These are phyloP conservation scores for Pythium aristosporum DNA, from an alignment of 352 stramenopile genomes.

Conservation along the genomic window DNA sequence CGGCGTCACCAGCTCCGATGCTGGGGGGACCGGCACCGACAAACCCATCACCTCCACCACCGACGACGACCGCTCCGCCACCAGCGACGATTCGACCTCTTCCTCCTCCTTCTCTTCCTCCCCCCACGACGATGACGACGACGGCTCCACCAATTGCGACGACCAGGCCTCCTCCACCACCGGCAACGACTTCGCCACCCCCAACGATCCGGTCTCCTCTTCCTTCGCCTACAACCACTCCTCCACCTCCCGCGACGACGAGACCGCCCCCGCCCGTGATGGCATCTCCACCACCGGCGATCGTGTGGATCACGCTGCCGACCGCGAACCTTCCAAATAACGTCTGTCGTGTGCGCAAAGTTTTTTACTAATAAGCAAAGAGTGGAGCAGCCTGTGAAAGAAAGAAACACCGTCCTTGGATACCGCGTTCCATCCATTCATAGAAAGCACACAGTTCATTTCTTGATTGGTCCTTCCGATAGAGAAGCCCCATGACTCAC, in stretches of 20 bases:
- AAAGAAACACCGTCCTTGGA: too few relatives aligned
- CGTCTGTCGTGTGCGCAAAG: constrained; percentile 25
- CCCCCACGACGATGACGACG: too few relatives aligned
- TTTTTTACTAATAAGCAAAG: constrained; percentile 8
- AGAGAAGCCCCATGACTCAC: not conserved
- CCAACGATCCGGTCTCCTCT: not conserved
- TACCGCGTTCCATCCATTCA: not conserved
- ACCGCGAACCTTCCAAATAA: not conserved
- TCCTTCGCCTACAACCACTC: not conserved
- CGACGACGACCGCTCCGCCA: not conserved
- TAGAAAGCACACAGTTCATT: not conserved
- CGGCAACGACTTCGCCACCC: constrained; percentile 8
- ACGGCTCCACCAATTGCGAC: too few relatives aligned
- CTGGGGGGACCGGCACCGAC: constrained; percentile 2
- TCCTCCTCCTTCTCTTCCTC: too few relatives aligned
- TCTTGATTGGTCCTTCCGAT: not conserved
- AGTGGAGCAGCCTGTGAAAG: too few relatives aligned
- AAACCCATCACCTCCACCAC: constrained; percentile 9
- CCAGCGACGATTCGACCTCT: too few relatives aligned
- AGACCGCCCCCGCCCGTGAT: constrained; percentile 1
- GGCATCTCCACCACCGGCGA: constrained; percentile 12
- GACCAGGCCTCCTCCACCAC: constrained; percentile 3
- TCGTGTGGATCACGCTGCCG: constrained; percentile 14
- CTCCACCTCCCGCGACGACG: constrained; percentile 8
- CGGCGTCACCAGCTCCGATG: not conserved